Conservation (phyloP, 441 rosid genomes). For the Pelargonium cotyledonis region DNA sequence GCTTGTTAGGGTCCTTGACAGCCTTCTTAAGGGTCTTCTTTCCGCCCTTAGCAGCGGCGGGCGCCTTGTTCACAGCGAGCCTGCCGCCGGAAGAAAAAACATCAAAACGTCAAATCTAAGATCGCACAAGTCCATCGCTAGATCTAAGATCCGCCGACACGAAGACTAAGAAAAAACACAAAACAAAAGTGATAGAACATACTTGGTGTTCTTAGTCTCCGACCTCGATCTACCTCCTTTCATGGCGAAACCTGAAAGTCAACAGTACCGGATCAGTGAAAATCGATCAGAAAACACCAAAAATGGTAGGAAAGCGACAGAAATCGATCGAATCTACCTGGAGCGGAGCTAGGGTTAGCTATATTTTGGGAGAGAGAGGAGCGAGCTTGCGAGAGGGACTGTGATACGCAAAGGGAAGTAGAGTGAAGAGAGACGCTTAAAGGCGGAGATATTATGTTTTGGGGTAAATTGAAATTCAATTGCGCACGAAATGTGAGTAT, state of each 20-base stretch:
- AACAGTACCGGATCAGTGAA: constrained; percentile 29
- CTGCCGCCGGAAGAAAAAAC: constrained; percentile 24
- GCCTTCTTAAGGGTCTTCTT: constrained; percentile 46
- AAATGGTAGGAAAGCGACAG: not conserved
- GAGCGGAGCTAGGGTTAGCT: constrained; percentile 19
- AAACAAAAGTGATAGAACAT: constrained; percentile 17
- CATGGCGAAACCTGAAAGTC: constrained; percentile 57
- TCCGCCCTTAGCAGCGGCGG: constrained; percentile 32
- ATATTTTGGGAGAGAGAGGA: not conserved
- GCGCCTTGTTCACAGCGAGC: constrained; percentile 70
- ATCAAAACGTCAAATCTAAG: constrained; percentile 7
- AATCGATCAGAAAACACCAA: not conserved
- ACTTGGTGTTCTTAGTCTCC: constrained; percentile 62
- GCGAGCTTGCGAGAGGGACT: not conserved
- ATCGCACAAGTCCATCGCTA: not conserved
- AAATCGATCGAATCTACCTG: constrained; percentile 29
- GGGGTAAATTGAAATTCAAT: constrained; percentile 65
- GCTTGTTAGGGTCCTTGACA: constrained; percentile 89
- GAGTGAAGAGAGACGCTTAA: constrained; percentile 5
- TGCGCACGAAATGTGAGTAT: constrained; percentile 52
- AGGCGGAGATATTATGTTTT: constrained; percentile 46
- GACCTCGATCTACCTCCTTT: constrained; percentile 84
- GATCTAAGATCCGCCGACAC: constrained; percentile 29
- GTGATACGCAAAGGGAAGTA: not conserved
- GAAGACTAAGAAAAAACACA: not conserved